Base-by-base conservation (phyloP, 1,284 basidiomycete genomes). In the Xerocomus subilludens region DNA sequence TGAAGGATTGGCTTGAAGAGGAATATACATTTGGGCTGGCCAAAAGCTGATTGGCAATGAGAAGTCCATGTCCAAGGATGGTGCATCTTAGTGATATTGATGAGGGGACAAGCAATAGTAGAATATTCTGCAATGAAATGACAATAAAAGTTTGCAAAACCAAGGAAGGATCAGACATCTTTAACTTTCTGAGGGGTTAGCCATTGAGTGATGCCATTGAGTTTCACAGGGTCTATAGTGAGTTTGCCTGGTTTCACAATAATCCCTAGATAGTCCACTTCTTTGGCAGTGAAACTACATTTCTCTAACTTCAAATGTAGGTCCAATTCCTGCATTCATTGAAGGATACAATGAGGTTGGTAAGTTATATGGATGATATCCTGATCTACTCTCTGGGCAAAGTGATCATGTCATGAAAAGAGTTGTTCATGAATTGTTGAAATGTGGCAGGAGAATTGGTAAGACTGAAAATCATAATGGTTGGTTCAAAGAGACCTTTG, bases 91-190 rank as follows among this genome's bases (percentile, higher is more conserved):
- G 81, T 83, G 0, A 86, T 76, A 1, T 73, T 59, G 51, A 77
- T 71, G 0, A 90, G 74, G 0, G 47, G 67, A 4, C 2, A 84
- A 85, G 83, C 79, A 11, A 86, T 80, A 2, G 79, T 65, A 0
- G 85, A 79, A 67, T 84, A 89, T 16, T 82, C 71, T 2, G 30
- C 7, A 32, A 90, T 86, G 72, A 89, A 90, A 1, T 80, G 67
- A 0, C 84, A 65, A 64, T 89, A 90, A 76, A 86, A 89, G 72
- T 86, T 87, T 13, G 18, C 2, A 20, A 59, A 59, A 7, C 58
- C 33, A 14, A 59, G 58, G 35, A 59, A 59, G 5, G 16, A 16
- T 10, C 14, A 21, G 4, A 59, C 32, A 79, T 78, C 65, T 2
- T 64, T 82, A 1, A 20, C 11, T 18, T 35, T 49, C 1, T 65